Conservation (phyloP, 176 grass and related monocot species). For the Oryza glumipatula region DNA sequence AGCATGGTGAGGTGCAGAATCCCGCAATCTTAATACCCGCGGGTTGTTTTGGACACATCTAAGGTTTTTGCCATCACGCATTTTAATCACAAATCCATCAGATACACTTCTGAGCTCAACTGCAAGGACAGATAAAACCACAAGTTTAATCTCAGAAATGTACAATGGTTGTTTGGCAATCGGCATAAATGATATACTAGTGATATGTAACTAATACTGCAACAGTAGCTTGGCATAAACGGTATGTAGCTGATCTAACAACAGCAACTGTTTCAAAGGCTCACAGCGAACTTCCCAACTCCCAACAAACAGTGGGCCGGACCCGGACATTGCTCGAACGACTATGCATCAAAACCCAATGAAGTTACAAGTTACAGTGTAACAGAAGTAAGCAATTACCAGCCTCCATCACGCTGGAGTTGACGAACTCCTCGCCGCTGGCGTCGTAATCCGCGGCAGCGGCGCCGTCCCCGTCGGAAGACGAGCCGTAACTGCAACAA, state of each 20-base stretch:
- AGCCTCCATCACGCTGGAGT: slow-evolving; percentile 88
- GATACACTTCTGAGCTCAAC: slow-evolving; percentile 87
- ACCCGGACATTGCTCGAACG: background rate
- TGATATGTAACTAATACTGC: background rate
- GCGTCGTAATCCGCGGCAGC: slow-evolving; percentile 72
- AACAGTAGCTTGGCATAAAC: background rate
- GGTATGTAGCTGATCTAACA: background rate
- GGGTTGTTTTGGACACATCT: slow-evolving; percentile 83
- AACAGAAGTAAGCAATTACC: slow-evolving; percentile 45
- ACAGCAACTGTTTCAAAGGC: background rate
- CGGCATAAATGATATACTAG: background rate
- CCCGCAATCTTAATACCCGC: slow-evolving; percentile 64
- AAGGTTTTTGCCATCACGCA: slow-evolving; percentile 82
- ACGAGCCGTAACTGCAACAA: slow-evolving; percentile 64
- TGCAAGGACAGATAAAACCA: slow-evolving; percentile 42
- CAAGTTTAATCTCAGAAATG: background rate
- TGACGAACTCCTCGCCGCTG: slow-evolving; percentile 86
- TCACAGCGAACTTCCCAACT: background rate
- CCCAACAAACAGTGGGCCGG: background rate
- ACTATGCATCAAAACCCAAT: background rate
- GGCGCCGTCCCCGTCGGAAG: slow-evolving; percentile 75
- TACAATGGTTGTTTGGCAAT: background rate
- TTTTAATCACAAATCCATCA: slow-evolving; percentile 86
- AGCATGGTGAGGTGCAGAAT: slow-evolving; percentile 79
- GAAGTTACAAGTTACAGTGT: background rate